phyloP scores from a whole-genome alignment of 257 asterid species.

The Capsicum rhomboideum region DNA sequence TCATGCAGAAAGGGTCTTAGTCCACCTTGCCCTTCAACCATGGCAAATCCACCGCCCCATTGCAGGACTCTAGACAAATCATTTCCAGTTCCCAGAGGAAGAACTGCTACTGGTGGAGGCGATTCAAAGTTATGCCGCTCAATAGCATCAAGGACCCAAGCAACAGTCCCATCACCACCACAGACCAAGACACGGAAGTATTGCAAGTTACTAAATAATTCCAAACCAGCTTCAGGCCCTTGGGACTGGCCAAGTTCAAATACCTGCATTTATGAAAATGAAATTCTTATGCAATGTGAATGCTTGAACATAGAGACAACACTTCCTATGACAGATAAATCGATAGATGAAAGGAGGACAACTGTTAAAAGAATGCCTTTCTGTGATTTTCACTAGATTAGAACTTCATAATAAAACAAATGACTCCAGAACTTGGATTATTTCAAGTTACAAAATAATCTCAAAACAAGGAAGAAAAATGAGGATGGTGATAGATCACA shows the following conservation, averaged over 20 bases:
- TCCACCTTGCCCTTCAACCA: conserved; percentile 70
- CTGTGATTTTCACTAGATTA: not conserved
- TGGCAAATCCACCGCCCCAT: conserved; percentile 83
- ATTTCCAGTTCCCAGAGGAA: conserved; percentile 89
- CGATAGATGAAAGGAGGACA: not conserved
- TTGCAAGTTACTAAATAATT: conserved; percentile 50
- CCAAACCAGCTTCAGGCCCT: conserved; percentile 80
- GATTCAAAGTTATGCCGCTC: conserved; percentile 59
- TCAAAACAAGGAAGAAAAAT: not conserved
- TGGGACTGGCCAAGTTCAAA: conserved; percentile 63
- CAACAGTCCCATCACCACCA: conserved; percentile 92
- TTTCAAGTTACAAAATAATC: not conserved
- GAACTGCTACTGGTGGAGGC: conserved; percentile 86
- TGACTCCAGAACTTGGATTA: not conserved
- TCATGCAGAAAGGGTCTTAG: conserved; percentile 64
- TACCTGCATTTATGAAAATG: conserved; percentile 34
- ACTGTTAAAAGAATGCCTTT: not conserved
- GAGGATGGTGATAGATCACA: not conserved
- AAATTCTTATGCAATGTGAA: conserved; percentile 1
- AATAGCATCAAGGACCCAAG: conserved; percentile 87
- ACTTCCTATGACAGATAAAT: not conserved
- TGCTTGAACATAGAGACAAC: not conserved
- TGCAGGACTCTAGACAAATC: conserved; percentile 72
- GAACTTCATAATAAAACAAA: not conserved
- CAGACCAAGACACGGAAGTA: conserved; percentile 77